A percentile compares a stretch with the other conserved stretches of the same genome.
Evolutionary conservation across 352 stramenopile species (phyloP).

Genomic region (Pythium utonaiense): DNA sequence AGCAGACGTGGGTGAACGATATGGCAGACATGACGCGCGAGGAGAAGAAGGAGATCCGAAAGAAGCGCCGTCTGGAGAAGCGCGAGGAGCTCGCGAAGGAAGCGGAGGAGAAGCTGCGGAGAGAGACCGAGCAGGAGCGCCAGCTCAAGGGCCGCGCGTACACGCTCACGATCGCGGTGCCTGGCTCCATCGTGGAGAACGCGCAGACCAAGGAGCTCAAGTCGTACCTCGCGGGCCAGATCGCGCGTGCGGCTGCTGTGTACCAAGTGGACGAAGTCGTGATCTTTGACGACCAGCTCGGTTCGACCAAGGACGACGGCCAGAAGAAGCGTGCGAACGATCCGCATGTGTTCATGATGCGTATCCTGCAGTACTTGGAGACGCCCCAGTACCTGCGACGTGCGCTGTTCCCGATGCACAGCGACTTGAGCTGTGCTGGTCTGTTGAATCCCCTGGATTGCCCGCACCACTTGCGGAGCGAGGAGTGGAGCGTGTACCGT

Average conservation of each 20-base stretch:
- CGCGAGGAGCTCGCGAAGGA: slow-evolving; percentile 36
- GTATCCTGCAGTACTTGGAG: slow-evolving; percentile 97
- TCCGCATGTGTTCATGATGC: slow-evolving; percentile 82
- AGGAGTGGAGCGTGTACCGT: slow-evolving; percentile 91
- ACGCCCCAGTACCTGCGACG: slow-evolving; percentile 98
- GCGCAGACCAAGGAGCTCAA: slow-evolving; percentile 96
- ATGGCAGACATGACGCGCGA: slow-evolving; percentile 38
- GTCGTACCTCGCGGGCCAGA: slow-evolving; percentile 95
- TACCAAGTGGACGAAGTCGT: slow-evolving; percentile 99
- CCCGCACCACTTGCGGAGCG: slow-evolving; percentile 94
- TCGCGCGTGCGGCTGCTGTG: slow-evolving; percentile 94
- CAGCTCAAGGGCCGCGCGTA: slow-evolving; percentile 66
- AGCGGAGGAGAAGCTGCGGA: slow-evolving; percentile 30
- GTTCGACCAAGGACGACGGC: slow-evolving; percentile 40
- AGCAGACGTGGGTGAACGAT: slow-evolving; percentile 1
- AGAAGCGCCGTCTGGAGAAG: slow-evolving; percentile 67
- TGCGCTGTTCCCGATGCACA: slow-evolving; percentile 96
- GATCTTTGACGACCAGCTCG: slow-evolving; percentile 96
- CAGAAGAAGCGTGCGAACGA: slow-evolving; percentile 60
- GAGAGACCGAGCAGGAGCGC: slow-evolving; percentile 36
- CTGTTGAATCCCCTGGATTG: slow-evolving; percentile 96
- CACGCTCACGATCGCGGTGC: slow-evolving; percentile 96
- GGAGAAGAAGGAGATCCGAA: slow-evolving; percentile 67
- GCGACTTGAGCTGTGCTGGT: slow-evolving; percentile 95
- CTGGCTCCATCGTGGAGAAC: slow-evolving; percentile 96